Evolutionary conservation across 441 rosid genomes (phyloP).

Genomic region (Euphorbia schlechtendalii): DNA sequence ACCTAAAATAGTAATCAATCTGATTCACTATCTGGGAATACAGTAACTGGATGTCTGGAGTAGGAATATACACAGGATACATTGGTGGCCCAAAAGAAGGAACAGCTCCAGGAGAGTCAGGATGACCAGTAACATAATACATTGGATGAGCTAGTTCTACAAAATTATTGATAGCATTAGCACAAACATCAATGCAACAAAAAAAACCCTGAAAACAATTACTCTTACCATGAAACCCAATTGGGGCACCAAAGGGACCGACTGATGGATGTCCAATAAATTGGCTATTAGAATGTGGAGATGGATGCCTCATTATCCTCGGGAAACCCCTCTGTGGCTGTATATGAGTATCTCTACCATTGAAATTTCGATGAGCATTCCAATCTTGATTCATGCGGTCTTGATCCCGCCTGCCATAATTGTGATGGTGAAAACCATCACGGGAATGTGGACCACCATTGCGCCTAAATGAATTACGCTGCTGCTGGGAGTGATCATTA

Average conservation of each 20-base stretch:
- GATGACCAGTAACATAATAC: conserved; percentile 38
- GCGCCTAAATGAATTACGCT: conserved; percentile 46
- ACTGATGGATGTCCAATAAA: conserved; percentile 48
- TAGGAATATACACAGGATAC: conserved; percentile 37
- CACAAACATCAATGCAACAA: conserved; percentile 10
- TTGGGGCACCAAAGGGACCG: conserved; percentile 43
- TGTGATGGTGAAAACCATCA: conserved; percentile 46
- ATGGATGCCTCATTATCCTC: conserved; percentile 51
- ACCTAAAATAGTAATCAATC: conserved; percentile 92
- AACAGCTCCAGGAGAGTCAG: conserved; percentile 38
- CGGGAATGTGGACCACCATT: conserved; percentile 48
- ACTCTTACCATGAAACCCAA: conserved; percentile 63
- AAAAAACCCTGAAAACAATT: conserved; percentile 15
- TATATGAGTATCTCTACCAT: conserved; percentile 54
- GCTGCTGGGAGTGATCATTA: conserved; percentile 50
- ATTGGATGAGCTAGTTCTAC: conserved; percentile 46
- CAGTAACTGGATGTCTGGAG: conserved; percentile 51
- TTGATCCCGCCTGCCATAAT: conserved; percentile 49
- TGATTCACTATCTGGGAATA: conserved; percentile 49
- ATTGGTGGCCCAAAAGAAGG: conserved; percentile 37
- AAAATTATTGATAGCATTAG: conserved; percentile 22
- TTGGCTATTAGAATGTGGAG: conserved; percentile 40
- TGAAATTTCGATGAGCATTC: conserved; percentile 49
- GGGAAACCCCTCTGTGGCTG: conserved; percentile 52
- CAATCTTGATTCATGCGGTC: conserved; percentile 70